Evolutionary conservation across 495 filamentous ascomycete genomes (phyloP).

Genomic region (Aspergillus taichungensis): DNA sequence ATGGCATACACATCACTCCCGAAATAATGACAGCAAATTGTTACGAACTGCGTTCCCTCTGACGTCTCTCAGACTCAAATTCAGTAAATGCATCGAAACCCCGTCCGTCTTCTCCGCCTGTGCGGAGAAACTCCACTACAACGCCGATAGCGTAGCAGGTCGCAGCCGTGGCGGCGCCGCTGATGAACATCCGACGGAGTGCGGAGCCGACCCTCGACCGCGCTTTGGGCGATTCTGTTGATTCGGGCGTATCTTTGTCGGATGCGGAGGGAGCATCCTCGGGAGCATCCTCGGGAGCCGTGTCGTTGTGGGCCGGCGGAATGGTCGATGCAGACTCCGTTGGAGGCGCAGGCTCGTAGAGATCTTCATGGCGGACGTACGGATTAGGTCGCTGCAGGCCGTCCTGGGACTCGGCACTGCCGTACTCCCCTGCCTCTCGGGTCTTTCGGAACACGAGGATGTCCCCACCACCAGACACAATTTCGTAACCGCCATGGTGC

Average conservation of each 20-base stretch:
- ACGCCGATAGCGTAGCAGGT: conserved; percentile 61
- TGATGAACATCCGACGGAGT: conserved; percentile 44
- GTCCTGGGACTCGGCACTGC: neutral
- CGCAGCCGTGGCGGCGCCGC: conserved; percentile 50
- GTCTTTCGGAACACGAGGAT: conserved; percentile 65
- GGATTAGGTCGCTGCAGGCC: no score
- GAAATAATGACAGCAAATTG: neutral
- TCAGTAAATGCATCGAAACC: conserved; percentile 44
- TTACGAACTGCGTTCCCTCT: conserved; percentile 6
- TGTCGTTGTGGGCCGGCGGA: conserved; percentile 38
- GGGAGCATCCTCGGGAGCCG: conserved; percentile 30
- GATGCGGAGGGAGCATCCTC: conserved; percentile 45
- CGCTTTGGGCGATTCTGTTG: conserved; percentile 9
- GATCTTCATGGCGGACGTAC: no score
- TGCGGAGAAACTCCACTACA: conserved; percentile 56
- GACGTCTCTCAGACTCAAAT: conserved; percentile 35
- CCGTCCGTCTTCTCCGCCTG: conserved; percentile 45
- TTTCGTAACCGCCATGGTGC: conserved; percentile 61
- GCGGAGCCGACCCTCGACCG: conserved; percentile 23
- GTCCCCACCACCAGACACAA: conserved; percentile 59
- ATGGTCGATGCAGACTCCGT: no score
- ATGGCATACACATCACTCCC: neutral
- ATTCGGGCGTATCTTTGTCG: neutral
- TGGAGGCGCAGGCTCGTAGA: no score
- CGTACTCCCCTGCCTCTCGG: conserved; percentile 12